phyloP scores from a whole-genome alignment of 2,329 filamentous ascomycete genomes.

The Neopestalotiopsis clavispora region DNA sequence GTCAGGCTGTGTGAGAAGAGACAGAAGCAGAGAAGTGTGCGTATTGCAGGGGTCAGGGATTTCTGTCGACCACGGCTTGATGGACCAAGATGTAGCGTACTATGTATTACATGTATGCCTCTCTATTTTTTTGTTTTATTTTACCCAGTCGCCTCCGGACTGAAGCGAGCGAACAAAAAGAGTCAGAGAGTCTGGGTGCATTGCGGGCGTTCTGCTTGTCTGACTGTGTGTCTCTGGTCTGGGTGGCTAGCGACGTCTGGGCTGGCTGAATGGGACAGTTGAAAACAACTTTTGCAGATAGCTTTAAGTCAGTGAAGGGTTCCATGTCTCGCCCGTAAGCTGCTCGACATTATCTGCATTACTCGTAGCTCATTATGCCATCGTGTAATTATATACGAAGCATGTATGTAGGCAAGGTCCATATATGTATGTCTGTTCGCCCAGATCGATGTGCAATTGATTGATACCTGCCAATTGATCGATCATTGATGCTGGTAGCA shows the following conservation, averaged over 20 bases:
- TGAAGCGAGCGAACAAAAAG: neutral
- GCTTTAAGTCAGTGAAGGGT: neutral
- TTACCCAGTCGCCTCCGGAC: neutral
- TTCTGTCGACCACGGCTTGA: neutral
- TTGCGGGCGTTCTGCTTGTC: neutral
- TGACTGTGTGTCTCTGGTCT: neutral
- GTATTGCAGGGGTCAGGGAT: slow-evolving; percentile 12
- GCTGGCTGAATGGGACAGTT: neutral
- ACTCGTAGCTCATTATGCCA: neutral
- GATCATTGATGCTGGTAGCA: neutral
- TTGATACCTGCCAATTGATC: neutral
- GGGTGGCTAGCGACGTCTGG: neutral
- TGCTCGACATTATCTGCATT: neutral
- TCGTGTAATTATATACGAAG: neutral
- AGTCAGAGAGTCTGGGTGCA: too few species aligned
- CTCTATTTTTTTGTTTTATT: neutral
- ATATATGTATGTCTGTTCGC: neutral
- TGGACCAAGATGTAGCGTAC: neutral
- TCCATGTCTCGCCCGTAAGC: neutral
- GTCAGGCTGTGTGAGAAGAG: slow-evolving; percentile 11
- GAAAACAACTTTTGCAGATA: neutral
- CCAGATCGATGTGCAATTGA: neutral
- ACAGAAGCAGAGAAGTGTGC: slow-evolving; percentile 1
- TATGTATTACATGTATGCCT: neutral
- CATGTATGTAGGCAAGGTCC: too few species aligned